Percentiles rank a stretch among this genome's conserved stretches.
Conservation (phyloP, 176 grass and related monocot genomes). For the Aegilops speltoides region DNA sequence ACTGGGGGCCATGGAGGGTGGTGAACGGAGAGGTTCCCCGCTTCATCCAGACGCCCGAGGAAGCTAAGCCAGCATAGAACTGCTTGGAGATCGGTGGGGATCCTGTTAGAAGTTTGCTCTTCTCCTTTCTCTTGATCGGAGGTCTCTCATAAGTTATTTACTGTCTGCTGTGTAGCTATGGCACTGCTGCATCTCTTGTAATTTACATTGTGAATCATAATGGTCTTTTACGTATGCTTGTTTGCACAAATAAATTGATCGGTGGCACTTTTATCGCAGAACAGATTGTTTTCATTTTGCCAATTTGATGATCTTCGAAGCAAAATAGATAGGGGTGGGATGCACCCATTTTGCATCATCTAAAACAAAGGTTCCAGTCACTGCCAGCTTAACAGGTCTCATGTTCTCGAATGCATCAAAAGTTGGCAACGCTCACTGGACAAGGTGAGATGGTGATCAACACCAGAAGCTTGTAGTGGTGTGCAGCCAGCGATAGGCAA, state of each 20-base stretch:
- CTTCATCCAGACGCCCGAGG: slow-evolving; percentile 39
- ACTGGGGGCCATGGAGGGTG: slow-evolving; percentile 96
- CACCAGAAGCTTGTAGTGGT: neutral
- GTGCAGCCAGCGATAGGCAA: neutral
- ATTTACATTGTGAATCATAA: neutral
- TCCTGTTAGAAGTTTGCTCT: neutral
- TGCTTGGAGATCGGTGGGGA: neutral
- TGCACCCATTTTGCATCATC: neutral
- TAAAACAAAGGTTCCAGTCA: neutral
- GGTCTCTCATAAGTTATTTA: neutral
- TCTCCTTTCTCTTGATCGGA: neutral
- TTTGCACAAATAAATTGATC: neutral
- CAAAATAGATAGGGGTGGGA: neutral
- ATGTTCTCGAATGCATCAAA: too few species aligned
- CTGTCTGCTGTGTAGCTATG: neutral
- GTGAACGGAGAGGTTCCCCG: slow-evolving; percentile 65
- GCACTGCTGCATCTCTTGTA: neutral
- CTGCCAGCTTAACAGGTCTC: neutral
- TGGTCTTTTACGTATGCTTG: neutral
- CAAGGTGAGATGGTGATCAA: neutral
- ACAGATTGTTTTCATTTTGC: neutral
- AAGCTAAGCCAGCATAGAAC: slow-evolving; percentile 36
- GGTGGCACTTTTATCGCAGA: neutral
- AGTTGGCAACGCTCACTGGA: too few species aligned
- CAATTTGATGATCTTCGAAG: neutral